Conservation (phyloP, 495 filamentous ascomycete species). For the Penicillium ochrochloron region DNA sequence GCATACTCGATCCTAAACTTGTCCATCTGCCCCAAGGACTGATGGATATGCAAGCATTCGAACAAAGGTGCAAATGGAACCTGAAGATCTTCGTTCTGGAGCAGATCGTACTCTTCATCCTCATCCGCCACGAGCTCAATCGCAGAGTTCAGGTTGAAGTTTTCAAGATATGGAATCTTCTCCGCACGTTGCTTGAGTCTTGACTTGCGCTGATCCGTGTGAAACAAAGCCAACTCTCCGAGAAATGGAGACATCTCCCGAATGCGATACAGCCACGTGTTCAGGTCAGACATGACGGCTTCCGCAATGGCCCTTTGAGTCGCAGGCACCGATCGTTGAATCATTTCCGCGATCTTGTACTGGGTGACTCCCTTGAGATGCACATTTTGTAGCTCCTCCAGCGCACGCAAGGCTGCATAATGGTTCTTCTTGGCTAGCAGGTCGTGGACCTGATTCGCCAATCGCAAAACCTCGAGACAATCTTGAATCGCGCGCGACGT, state of each 20-base stretch:
- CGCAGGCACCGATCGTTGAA: constrained; percentile 90
- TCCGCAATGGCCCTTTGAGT: constrained; percentile 93
- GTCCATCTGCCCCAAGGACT: constrained; percentile 89
- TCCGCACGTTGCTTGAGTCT: constrained; percentile 82
- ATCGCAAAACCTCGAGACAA: constrained; percentile 86
- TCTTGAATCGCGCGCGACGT: constrained; percentile 86
- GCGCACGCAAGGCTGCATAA: constrained; percentile 88
- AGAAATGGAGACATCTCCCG: constrained; percentile 94
- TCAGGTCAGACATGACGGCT: constrained; percentile 94
- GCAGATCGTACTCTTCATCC: constrained; percentile 88
- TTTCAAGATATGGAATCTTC: constrained; percentile 67
- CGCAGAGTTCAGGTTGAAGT: constrained; percentile 92
- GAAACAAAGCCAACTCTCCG: constrained; percentile 95
- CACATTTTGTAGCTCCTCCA: constrained; percentile 96
- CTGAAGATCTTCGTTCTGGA: constrained; percentile 91
- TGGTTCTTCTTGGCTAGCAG: constrained; percentile 89
- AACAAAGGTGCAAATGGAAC: constrained; percentile 95
- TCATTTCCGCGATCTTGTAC: constrained; percentile 94
- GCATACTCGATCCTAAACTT: constrained; percentile 91
- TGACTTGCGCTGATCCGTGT: constrained; percentile 84
- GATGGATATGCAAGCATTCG: constrained; percentile 95
- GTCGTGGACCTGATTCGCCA: constrained; percentile 95
- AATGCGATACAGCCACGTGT: constrained; percentile 96
- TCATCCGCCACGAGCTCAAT: constrained; percentile 96
- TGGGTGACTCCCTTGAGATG: constrained; percentile 91